A percentile compares a stretch with the other conserved stretches of the same genome.
These are phyloP conservation scores for Austroboletus niveus DNA, from an alignment of 1,284 basidiomycete genomes.

Conservation along the genomic window DNA sequence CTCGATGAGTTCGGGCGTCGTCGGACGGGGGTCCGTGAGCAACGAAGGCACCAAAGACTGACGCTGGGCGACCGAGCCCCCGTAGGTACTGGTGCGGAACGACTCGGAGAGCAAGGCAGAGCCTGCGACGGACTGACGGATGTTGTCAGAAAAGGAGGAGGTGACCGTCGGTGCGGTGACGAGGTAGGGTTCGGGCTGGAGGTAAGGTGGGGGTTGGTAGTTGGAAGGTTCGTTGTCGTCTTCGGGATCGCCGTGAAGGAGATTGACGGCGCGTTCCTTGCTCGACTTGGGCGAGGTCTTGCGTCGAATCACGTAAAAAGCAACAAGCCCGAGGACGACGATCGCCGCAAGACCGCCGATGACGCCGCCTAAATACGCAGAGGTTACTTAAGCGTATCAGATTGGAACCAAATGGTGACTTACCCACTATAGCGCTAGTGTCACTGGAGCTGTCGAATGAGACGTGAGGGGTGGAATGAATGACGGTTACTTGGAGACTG, in stretches of 20 bases:
- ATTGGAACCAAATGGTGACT: slow-evolving; percentile 8
- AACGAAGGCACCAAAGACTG: slow-evolving; percentile 20
- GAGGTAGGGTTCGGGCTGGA: slow-evolving; percentile 71
- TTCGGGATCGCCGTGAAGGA: slow-evolving; percentile 56
- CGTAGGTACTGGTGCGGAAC: slow-evolving; percentile 9
- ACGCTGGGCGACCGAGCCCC: slow-evolving; percentile 13
- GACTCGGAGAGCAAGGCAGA: slow-evolving; percentile 23
- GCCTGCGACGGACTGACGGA: slow-evolving; percentile 20
- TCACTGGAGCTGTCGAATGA: slow-evolving; percentile 37
- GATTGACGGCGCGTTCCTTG: slow-evolving; percentile 60
- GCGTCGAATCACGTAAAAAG: slow-evolving; percentile 54
- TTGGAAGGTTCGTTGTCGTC: slow-evolving; percentile 42
- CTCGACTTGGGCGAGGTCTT: slow-evolving; percentile 37
- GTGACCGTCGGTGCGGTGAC: slow-evolving; percentile 56
- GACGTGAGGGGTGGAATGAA: not conserved
- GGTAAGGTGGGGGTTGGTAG: slow-evolving; percentile 57
- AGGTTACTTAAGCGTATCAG: slow-evolving; percentile 5
- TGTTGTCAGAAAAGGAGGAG: slow-evolving; percentile 30
- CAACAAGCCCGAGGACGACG: slow-evolving; percentile 41
- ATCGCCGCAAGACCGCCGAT: slow-evolving; percentile 59
- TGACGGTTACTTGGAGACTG: slow-evolving; percentile 12
- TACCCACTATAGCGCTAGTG: slow-evolving; percentile 61
- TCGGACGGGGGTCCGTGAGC: slow-evolving; percentile 23
- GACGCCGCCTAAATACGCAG: slow-evolving; percentile 46
- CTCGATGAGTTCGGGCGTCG: slow-evolving; percentile 23